These are phyloP conservation scores for Botrytis galanthina DNA, from an alignment of 2,329 filamentous ascomycete genomes.

Conservation along the genomic window DNA sequence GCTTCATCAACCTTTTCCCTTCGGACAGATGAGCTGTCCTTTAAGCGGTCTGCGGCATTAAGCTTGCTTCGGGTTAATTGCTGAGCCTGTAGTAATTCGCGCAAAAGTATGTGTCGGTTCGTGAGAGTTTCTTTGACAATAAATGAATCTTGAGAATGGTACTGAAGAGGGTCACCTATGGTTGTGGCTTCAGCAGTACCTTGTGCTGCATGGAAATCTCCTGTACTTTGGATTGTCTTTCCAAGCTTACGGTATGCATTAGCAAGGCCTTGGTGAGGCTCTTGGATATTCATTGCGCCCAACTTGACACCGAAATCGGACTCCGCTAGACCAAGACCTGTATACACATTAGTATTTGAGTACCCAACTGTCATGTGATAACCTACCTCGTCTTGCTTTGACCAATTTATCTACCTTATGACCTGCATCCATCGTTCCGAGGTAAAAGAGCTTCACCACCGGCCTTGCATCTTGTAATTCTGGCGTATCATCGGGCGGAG, in stretches of 20 bases:
- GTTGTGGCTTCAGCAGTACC: slow-evolving; percentile 95
- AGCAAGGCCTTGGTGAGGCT: slow-evolving; percentile 81
- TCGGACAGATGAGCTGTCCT: slow-evolving; percentile 80
- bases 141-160: slow-evolving; percentile 92
- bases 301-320: slow-evolving; percentile 92
- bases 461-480: slow-evolving; percentile 89
- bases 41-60: slow-evolving; percentile 82
- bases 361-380: slow-evolving; percentile 19
- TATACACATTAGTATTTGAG: slow-evolving; percentile 36
- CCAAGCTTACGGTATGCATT: slow-evolving; percentile 94
- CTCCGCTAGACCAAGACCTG: slow-evolving; percentile 87
- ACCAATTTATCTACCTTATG: slow-evolving; percentile 96
- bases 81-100: slow-evolving; percentile 89
- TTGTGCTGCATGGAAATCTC: slow-evolving; percentile 94
- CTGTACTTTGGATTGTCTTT: slow-evolving; percentile 87
- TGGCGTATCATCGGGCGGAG: slow-evolving; percentile 93
- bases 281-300: slow-evolving; percentile 80
- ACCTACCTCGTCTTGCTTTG: slow-evolving; percentile 81
- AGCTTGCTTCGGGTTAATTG: slow-evolving; percentile 79
- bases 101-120: slow-evolving; percentile 93
- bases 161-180: slow-evolving; percentile 87
- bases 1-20: slow-evolving; percentile 97
- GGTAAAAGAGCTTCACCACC: slow-evolving; percentile 90
- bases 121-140: slow-evolving; percentile 98
- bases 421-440: slow-evolving; percentile 93